Evolutionary conservation across 768 basidiomycete species (phyloP).

Genomic region (Psilocybe sp.): DNA sequence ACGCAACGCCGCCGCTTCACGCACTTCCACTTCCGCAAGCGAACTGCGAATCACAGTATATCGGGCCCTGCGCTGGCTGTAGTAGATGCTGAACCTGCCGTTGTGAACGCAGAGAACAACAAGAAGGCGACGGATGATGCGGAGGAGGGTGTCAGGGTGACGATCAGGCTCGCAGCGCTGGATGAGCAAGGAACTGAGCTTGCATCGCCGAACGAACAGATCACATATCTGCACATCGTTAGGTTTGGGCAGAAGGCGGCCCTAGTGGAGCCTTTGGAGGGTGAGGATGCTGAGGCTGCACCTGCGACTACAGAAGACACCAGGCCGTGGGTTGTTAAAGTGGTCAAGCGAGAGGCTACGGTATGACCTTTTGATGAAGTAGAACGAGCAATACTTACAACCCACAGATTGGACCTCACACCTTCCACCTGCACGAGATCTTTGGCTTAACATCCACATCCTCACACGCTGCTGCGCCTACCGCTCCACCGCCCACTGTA

Average conservation of each 20-base stretch:
- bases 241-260: constrained; percentile 51
- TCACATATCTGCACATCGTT: constrained; percentile 84
- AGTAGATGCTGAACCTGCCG: constrained; percentile 64
- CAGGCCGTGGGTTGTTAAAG: constrained; percentile 88
- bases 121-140: constrained; percentile 46
- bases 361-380: constrained; percentile 32
- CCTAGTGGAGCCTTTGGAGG: constrained; percentile 25
- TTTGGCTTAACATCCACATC: constrained; percentile 78
- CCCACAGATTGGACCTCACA: constrained; percentile 80
- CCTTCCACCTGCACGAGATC: constrained; percentile 94
- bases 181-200: constrained; percentile 73
- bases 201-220: constrained; percentile 76
- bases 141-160: constrained; percentile 69
- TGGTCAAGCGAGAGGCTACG: constrained; percentile 88
- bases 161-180: constrained; percentile 79
- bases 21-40: constrained; percentile 65
- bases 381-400: constrained; percentile 2
- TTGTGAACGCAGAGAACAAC: constrained; percentile 28
- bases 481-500: constrained; percentile 33
- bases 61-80: constrained; percentile 78
- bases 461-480: constrained; percentile 22
- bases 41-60: constrained; percentile 46
- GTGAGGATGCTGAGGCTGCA: constrained; percentile 14
- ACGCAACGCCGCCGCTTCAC: constrained; percentile 54
- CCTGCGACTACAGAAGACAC: constrained; percentile 42